Evolutionary conservation across 768 basidiomycete genomes (phyloP), one percentile per base, ranked within the genome.

Genomic region (Lactarius hengduanensis): DNA sequence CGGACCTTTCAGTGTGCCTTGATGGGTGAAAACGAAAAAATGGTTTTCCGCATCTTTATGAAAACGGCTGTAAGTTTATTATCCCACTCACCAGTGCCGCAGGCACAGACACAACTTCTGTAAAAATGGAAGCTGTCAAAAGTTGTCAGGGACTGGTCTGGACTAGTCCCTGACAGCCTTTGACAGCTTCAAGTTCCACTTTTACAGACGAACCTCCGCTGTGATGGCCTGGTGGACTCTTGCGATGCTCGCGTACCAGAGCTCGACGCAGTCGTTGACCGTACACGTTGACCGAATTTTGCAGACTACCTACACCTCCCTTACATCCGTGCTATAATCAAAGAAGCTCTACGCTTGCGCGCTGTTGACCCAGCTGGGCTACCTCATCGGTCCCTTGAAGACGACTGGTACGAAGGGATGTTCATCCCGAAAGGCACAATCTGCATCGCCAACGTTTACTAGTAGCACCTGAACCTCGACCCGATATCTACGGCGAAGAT

Each of bases 401-500:
- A 66, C 16, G 65, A 63, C 26, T 66, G 65, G 65, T 63, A 66
- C 9, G 32, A 63, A 40, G 65, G 61, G 13, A 57, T 32, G 61
- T 66, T 57, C 38, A 66, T 66, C 34, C 65, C 65, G 13, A 40
- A 40, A 15, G 38, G 38, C 38, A 40, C 38, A 15, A 40, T 40
- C 38, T 40, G 15, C 38, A 40, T 16, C 38, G 38, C 38, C 15
- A 40, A 16, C 38, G 38, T 40, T 40, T 40, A n/a, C n/a, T n/a
- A n/a, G n/a, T n/a, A 13, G 38, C 3, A 40, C 38, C 38, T 5
- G 38, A 40, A 40, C 15, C 38, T 40, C 38, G 38, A 40, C 38
- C 38, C 15, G 38, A 40, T 40, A 16, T 16, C 38, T 40, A 40
- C 15, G 38, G 38, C 38, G 15, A 40, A 16, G 38, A 40, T 40